phyloP scores from a whole-genome alignment of 2,329 filamentous ascomycete genomes.

The Setomelanomma holmii region DNA sequence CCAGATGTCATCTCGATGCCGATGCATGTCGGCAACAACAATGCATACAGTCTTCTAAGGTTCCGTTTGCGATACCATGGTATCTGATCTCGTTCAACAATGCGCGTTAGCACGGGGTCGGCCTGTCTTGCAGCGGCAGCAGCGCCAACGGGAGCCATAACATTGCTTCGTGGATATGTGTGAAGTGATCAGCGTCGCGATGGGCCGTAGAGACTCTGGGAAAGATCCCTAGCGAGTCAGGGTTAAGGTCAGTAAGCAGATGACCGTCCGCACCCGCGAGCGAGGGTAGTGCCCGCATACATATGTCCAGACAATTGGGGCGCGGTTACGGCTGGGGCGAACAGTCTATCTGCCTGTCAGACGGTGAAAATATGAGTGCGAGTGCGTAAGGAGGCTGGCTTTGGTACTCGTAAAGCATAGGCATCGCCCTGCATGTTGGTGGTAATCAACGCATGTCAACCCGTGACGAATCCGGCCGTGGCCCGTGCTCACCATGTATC shows the following conservation, averaged over 20 bases:
- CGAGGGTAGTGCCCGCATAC: conserved; percentile 6
- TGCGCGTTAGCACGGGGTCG: conserved; percentile 51
- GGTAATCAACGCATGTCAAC: conserved; percentile 10
- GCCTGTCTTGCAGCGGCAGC: conserved; percentile 24
- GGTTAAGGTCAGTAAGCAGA: conserved; percentile 1
- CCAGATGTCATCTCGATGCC: conserved; percentile 44
- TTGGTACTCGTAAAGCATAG: conserved; percentile 8
- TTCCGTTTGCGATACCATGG: conserved; percentile 51
- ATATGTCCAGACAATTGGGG: conserved; percentile 14
- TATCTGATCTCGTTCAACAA: conserved; percentile 50
- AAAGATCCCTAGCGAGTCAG: conserved; percentile 1
- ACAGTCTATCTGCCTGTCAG: conserved; percentile 11
- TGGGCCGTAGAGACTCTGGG: background rate
- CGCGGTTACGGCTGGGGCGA: conserved; percentile 5
- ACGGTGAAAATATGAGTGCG: conserved; percentile 1
- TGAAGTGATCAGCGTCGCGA: background rate
- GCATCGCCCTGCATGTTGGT: conserved; percentile 20
- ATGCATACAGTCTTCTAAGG: conserved; percentile 43
- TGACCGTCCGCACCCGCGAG: conserved; percentile 5
- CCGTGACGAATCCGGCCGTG: conserved; percentile 9
- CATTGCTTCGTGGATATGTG: background rate
- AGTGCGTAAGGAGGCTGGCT: background rate
- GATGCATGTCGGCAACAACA: conserved; percentile 43
- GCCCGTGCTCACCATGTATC: background rate
- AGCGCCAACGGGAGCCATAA: conserved; percentile 25